Conservation (phyloP, 2,329 filamentous ascomycete genomes). For the Paracorniculantispora psalliotae region DNA sequence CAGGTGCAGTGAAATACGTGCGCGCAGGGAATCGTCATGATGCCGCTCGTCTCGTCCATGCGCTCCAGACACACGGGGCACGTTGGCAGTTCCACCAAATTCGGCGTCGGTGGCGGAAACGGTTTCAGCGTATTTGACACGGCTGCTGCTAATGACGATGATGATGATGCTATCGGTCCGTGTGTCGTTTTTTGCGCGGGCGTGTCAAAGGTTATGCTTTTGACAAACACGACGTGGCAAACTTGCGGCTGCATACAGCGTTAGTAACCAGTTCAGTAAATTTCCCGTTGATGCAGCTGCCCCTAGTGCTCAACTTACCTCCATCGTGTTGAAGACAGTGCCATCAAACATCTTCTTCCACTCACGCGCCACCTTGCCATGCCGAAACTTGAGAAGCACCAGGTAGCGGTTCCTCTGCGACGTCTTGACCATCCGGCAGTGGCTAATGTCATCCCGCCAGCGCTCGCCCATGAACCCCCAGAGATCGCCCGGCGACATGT, state of each 20-base stretch:
- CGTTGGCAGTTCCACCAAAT: conserved; percentile 85
- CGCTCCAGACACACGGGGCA: conserved; percentile 95
- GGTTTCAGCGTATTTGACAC: conserved; percentile 48
- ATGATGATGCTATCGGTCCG: conserved; percentile 52
- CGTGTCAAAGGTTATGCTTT: conserved; percentile 79
- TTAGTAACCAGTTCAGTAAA: conserved; percentile 19
- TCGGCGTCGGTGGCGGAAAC: conserved; percentile 66
- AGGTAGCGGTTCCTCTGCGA: conserved; percentile 86
- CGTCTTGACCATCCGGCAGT: conserved; percentile 92
- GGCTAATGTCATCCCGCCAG: conserved; percentile 80
- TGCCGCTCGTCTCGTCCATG: conserved; percentile 95
- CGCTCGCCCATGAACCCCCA: conserved; percentile 86
- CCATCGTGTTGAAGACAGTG: conserved; percentile 86
- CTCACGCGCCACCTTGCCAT: conserved; percentile 64
- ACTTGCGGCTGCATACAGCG: conserved; percentile 66
- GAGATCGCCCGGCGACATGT: conserved; percentile 86
- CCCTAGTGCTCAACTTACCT: conserved; percentile 59
- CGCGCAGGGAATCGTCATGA: conserved; percentile 94
- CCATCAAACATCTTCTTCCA: conserved; percentile 91
- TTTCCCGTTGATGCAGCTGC: too few relatives aligned
- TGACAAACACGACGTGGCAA: conserved; percentile 92
- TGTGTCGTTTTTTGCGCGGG: conserved; percentile 49
- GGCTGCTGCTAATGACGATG: conserved; percentile 31
- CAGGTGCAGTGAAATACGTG: conserved; percentile 98
- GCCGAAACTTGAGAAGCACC: conserved; percentile 89